phyloP scores from a whole-genome alignment of 2,329 filamentous ascomycete genomes.

The Diaporthe humulicola region DNA sequence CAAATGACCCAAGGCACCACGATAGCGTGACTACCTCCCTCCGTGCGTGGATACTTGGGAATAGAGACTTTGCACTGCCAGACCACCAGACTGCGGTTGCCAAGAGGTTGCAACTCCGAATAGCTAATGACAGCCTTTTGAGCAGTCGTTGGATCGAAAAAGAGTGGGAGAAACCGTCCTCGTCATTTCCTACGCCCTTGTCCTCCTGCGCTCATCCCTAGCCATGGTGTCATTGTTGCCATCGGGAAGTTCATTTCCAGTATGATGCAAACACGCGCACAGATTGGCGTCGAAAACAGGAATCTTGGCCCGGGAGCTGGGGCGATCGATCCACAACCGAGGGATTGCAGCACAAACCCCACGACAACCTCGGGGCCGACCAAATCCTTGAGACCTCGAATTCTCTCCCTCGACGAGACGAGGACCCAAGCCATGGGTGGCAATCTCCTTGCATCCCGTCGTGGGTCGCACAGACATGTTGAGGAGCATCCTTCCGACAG shows the following conservation, averaged over 20 bases:
- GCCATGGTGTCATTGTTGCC: background rate
- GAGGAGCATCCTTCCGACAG: background rate
- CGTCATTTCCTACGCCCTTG: background rate
- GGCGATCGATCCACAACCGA: background rate
- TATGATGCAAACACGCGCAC: conserved; percentile 11
- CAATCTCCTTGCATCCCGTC: background rate
- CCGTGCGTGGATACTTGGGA: background rate
- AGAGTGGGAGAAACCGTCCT: background rate
- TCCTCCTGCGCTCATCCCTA: background rate
- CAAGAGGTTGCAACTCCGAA: background rate
- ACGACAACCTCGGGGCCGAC: background rate
- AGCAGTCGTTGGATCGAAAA: background rate
- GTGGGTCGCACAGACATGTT: background rate
- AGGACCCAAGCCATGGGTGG: background rate
- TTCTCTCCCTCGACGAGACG: background rate
- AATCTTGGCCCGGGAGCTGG: background rate
- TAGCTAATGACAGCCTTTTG: background rate
- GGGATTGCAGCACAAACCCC: background rate
- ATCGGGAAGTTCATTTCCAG: background rate
- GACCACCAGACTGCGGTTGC: background rate
- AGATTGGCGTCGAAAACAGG: conserved; percentile 14
- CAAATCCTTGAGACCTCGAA: background rate
- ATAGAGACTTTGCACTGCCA: background rate
- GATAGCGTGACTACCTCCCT: background rate
- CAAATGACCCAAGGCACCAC: background rate